Base-by-base conservation (phyloP, 2,329 filamentous ascomycete genomes). In the Phialophora tarda region DNA sequence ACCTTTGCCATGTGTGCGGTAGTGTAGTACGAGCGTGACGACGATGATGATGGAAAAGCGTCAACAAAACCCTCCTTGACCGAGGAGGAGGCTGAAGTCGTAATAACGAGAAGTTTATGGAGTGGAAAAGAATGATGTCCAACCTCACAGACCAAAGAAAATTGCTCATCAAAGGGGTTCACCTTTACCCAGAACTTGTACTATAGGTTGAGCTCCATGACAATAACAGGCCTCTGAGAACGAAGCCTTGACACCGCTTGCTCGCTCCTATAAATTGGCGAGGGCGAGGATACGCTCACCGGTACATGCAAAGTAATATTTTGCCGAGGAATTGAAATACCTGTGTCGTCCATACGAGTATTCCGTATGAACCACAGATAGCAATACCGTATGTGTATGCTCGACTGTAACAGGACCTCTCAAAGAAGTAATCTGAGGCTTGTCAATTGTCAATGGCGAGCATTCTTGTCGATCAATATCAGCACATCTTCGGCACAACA, bases 401-500 rank as follows among this genome's bases (percentile, higher is more conserved):
- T 66, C 63, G 51, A 70, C 62, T 11, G 68, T 70, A 69, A 69
- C 68, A 68, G 67, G 68, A 68, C 66, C 44, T 61, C 58, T 70
- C 66, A 70, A 11, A 57, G 63, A 66, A 44, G 2, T 56, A 32
- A 26, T 69, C 66, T 70, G 62, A 32, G 64, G 68, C 66, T 58
- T 70, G 68, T 64, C 66, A 69, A 70, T 70, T 69, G 68, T 70
- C 68, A 69, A 41, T 66, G 66, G 68, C 59, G 64, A 69, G 68
- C 63, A 62, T 32, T 55, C 28, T 26, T 14, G 21, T 50, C 11
- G 30, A 48, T 67, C 57, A 59, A 85, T 95, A 84, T 96, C 87
- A 95, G 93, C 93, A 97, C 92, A 92, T 96, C 92, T 96, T 93
- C 91, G 93, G 93, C 93, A 92, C 93, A 95, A 93, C 88, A 86